Evolutionary conservation across 75 land plant genomes (phyloP).

Genomic region (Cunninghamia lanceolata): DNA sequence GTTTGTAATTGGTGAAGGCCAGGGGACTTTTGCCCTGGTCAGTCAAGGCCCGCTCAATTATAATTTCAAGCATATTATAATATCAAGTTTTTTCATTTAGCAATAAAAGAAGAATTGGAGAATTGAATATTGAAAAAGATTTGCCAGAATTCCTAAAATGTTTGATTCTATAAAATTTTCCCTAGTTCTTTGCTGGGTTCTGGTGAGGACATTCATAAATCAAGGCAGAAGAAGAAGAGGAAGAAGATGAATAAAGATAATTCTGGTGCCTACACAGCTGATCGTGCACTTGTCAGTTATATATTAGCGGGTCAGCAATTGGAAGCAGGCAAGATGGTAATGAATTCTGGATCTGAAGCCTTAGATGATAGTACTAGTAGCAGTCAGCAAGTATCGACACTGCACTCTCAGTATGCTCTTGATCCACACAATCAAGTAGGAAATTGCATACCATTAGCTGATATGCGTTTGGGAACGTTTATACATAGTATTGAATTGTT

Average conservation of each 20-base stretch:
- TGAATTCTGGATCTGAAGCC: neutral
- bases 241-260: neutral
- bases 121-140: neutral
- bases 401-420: neutral
- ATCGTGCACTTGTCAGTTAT: slow-evolving; percentile 5
- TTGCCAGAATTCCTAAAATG: neutral
- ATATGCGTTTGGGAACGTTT: slow-evolving; percentile 12
- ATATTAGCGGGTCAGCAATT: neutral
- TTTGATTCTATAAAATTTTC: neutral
- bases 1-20: too few species aligned
- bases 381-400: neutral
- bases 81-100: too few species aligned
- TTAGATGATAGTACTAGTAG: neutral
- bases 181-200: neutral
- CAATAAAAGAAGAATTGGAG: neutral
- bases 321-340: slow-evolving; percentile 7
- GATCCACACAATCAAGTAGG: slow-evolving; percentile 14
- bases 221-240: neutral
- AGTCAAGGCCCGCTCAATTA: too few species aligned
- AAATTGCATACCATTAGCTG: slow-evolving; percentile 17
- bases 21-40: too few species aligned
- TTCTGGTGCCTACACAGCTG: neutral
- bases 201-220: neutral
- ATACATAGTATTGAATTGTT: slow-evolving; percentile 20
- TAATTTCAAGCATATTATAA: too few species aligned